Base-by-base conservation (phyloP, 306 rosid genomes). In the Psophocarpus tetragonolobus region DNA sequence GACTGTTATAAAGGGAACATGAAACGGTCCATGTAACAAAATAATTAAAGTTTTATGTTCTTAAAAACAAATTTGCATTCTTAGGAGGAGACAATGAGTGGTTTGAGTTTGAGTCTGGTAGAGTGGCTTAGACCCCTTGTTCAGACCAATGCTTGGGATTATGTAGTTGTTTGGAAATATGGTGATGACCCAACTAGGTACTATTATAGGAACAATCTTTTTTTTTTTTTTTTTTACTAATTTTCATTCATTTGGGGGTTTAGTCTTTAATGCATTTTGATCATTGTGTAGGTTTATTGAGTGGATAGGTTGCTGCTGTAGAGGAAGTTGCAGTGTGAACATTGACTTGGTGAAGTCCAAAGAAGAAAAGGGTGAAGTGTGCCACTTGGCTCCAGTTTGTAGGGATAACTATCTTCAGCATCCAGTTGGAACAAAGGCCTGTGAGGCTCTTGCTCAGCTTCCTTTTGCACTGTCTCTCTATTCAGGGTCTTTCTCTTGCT, bases 271-370 rank as follows among this genome's bases (percentile, higher is more conserved):
- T 63, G 36, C 27, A 56, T 53, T 12, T 26, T 21, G n/a, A 10
- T 47, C 58, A 6, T 18, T 57, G 15, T 80, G 20, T 61, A 92
- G 97, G 83, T 92, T 87, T 51, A 74, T 90, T 71, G 91, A 94
- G 53, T 89, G 91, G 94, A 23, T 87, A 82, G 97, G 83, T 74
- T 94, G 98, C 85, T 90, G 96, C 27, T 88, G 98, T 71, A 73
- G 87, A 17, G 96, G 97, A 15, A 69, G 75, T 42, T 50, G 71
- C 42, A 12, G 39, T 38, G 87, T 83, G 11, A 68, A 61, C 26
- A 68, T 3, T 71, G 82, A 58, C 11, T 11, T n/a, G 47, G 72
- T 12, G 11, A 47, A 58, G 32, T 44, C 72, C 4, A 83, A 84
- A 75, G 87, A 81, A 68, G 91, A 90, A 84, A 78, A 24, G 14